Evolutionary conservation across 140 eudicot species (phyloP), one percentile per base, ranked within the genome.

Genomic region (Stevia rebaudiana): DNA sequence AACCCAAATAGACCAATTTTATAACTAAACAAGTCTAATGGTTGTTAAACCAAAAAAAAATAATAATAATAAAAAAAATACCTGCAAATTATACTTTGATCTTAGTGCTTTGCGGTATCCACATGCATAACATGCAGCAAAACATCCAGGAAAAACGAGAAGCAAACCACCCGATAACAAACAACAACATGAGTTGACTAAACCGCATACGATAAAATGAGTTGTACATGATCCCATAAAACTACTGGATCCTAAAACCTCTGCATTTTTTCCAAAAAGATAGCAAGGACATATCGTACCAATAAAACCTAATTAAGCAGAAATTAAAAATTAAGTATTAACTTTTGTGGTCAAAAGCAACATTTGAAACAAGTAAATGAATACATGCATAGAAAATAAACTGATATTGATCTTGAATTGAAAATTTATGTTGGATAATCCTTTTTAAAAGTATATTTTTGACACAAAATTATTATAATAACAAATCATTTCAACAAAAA

Each of bases 211-310:
- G 50, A 83, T 70, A 48, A 80, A 82, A 78, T 90, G 95, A 17
- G 86, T 90, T 54, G 70, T 66, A 57, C 97, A 90, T 33, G 97
- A 85, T 67, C 94, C 95, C 72, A 75, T 66, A 11, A 82, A 74
- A 47, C 80, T 84, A 75, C 82, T 85, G 24, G 97, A 80, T 37
- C 90, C 97, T 81, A 90, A 49, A 82, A 72, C 56, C 76, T 84
- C 90, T 0, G 95, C 97, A 74, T 90, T 90, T 79, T 80, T 90
- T 25, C 86, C 97, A 69, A 90, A 90, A 31, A 90, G 78, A 77
- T 58, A 80, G 83, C 97, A 90, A 33, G 95, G 97, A 78, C 94
- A 90, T 46, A 82, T 1, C 8, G 79, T 73, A 53, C 96, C 96
- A 47, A 88, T 50, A 36, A 57, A 68, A 52, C 96, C 94, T 88